A percentile compares a stretch with the other conserved stretches of the same genome.
Conservation (phyloP, 2,329 filamentous ascomycete species). For the Fusarium napiforme region DNA sequence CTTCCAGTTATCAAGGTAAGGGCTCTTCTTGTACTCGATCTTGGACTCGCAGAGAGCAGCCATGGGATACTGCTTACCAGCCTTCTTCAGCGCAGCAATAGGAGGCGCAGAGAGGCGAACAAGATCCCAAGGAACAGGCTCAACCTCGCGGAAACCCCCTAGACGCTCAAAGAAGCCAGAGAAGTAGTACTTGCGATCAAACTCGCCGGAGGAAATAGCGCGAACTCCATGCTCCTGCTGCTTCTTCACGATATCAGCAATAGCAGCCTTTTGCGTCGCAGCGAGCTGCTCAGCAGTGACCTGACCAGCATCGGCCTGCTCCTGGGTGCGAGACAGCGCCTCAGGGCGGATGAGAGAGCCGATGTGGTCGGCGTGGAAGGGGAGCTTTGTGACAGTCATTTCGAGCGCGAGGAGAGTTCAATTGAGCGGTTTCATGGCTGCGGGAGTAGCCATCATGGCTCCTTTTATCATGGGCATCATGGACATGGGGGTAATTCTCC, state of each 20-base stretch:
- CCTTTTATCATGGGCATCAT: slow-evolving; percentile 38
- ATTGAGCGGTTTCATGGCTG: slow-evolving; percentile 7
- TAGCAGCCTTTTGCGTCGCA: slow-evolving; percentile 68
- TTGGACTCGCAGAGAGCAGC: slow-evolving; percentile 56
- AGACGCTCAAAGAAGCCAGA: slow-evolving; percentile 62
- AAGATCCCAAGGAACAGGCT: slow-evolving; percentile 53
- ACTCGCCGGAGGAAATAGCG: slow-evolving; percentile 76
- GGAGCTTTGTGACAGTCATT: slow-evolving; percentile 51
- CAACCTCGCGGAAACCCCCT: slow-evolving; percentile 52
- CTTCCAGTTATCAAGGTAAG: slow-evolving; percentile 57
- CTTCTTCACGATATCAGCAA: slow-evolving; percentile 71
- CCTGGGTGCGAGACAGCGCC: slow-evolving; percentile 65
- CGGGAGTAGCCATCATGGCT: slow-evolving; percentile 22
- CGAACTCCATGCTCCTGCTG: slow-evolving; percentile 72
- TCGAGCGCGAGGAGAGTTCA: slow-evolving; percentile 2
- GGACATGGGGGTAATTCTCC: slow-evolving; percentile 28
- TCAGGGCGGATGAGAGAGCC: slow-evolving; percentile 76
- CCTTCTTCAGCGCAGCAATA: slow-evolving; percentile 53
- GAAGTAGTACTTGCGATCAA: slow-evolving; percentile 63
- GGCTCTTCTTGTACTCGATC: slow-evolving; percentile 54
- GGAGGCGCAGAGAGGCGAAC: slow-evolving; percentile 52
- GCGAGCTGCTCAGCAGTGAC: slow-evolving; percentile 57
- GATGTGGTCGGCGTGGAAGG: slow-evolving; percentile 78
- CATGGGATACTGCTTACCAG: slow-evolving; percentile 53
- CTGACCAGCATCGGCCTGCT: slow-evolving; percentile 61